Conservation (phyloP, 495 filamentous ascomycete genomes). For the Talaromyces borbonicus region DNA sequence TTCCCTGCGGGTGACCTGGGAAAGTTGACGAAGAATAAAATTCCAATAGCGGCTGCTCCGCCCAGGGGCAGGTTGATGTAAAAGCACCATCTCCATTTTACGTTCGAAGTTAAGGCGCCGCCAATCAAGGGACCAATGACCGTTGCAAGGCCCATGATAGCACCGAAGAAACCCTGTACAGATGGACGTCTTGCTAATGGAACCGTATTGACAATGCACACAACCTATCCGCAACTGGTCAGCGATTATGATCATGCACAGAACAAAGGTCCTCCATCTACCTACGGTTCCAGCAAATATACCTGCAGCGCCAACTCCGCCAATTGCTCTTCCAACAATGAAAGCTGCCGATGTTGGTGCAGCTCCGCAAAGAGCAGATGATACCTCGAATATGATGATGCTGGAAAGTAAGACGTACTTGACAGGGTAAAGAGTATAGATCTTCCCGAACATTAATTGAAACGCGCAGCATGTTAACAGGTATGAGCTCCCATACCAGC, state of each 20-base stretch:
- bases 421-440: conserved; percentile 36
- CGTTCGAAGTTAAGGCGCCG: not conserved
- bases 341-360: conserved; percentile 53
- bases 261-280: not conserved
- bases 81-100: conserved; percentile 16
- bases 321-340: conserved; percentile 65
- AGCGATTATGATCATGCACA: not conserved
- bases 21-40: too few species aligned
- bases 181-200: not conserved
- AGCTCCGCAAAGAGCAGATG: conserved; percentile 57
- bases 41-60: conserved; percentile 15
- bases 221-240: not conserved
- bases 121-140: not conserved
- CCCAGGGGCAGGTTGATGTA: conserved; percentile 47
- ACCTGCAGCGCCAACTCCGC: conserved; percentile 62
- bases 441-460: conserved; percentile 45
- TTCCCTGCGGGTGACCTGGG: too few species aligned
- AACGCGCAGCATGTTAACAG: conserved; percentile 54
- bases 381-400: conserved; percentile 60
- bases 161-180: not conserved
- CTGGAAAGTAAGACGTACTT: conserved; percentile 48
- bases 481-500: conserved; percentile 61
- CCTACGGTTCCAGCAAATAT: conserved; percentile 50
- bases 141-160: not conserved
- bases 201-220: not conserved